Conservation (phyloP, 768 basidiomycete genomes). For the Lactifluus pinguis region DNA sequence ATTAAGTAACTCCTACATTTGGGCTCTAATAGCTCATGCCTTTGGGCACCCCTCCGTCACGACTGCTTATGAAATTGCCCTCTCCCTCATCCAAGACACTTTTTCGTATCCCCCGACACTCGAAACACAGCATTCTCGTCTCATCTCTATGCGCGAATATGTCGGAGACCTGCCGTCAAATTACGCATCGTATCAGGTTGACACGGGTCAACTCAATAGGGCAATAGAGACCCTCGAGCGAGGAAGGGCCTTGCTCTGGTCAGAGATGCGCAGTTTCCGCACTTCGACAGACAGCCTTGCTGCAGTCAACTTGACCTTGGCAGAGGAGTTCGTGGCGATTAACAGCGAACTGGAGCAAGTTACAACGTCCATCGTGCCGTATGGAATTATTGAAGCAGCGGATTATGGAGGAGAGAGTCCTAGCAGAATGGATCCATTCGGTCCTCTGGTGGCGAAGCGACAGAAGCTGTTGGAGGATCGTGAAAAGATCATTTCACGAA, state of each 20-base stretch:
- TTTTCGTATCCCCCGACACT: background rate
- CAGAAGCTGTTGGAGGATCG: background rate
- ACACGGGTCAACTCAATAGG: background rate
- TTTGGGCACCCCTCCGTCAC: background rate
- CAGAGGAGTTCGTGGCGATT: background rate
- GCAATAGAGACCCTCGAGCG: background rate
- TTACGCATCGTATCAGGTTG: background rate
- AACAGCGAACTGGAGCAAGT: background rate
- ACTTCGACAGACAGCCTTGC: background rate
- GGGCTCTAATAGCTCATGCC: background rate
- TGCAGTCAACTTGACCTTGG: background rate
- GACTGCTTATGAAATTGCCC: background rate
- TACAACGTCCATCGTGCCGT: background rate
- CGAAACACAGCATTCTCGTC: background rate
- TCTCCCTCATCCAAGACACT: background rate
- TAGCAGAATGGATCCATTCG: background rate
- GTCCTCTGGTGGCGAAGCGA: background rate
- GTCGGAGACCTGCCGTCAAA: background rate
- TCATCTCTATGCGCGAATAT: background rate
- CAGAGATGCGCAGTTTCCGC: background rate
- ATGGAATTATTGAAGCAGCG: background rate
- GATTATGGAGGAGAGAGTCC: background rate
- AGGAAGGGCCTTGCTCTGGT: background rate
- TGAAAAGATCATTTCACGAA: background rate
- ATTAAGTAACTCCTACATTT: background rate